Evolutionary conservation across 305 asterid species (phyloP), one percentile per base, ranked within the genome.

Genomic region (Euphrasia arctica): DNA sequence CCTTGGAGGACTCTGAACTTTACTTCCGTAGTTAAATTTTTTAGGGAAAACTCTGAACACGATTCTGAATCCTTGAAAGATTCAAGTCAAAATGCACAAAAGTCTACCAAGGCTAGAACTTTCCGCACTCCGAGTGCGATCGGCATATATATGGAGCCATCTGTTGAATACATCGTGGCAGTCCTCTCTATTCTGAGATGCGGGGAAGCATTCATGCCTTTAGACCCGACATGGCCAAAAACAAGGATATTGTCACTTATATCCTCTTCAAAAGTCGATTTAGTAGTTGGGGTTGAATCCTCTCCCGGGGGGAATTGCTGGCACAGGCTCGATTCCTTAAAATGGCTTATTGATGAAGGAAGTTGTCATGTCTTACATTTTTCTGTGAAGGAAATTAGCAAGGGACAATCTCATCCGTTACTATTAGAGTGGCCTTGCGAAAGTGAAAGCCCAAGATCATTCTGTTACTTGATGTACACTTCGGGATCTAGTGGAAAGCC

Each of bases 401-500:
- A 64, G 36, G 78, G 69, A 55, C 83, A 75, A 41, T 72, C 59
- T 70, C 67, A 65, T 58, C 72, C 85, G 1, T 67, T 67, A 43
- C 60, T 36, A 34, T 70, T 79, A 56, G 79, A 32, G 36, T 92
- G 95, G 93, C 96, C 95, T 65, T 90, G 97, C 76, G 83, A 85
- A 80, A 67, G 74, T 63, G 79, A 76, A 82, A 69, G 67, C 63
- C 67, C 76, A 47, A 84, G 91, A 73, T 73, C 89, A 47, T 92
- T 90, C 74, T 87, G 96, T 85, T 92, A 92, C 82, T 71, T 90
- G 83, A 84, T 92, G 82, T 86, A 83, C 83, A 92, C 98, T 49
- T 92, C 97, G 42, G 98, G 98, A 65, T 90, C 98, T 67, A 82
- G 88, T 15, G 98, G 98, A 72, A 67, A 76, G 69, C 96, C 98